These are phyloP conservation scores for Trichoderma guizhouense DNA, from an alignment of 2,329 filamentous ascomycete species.

Conservation along the genomic window DNA sequence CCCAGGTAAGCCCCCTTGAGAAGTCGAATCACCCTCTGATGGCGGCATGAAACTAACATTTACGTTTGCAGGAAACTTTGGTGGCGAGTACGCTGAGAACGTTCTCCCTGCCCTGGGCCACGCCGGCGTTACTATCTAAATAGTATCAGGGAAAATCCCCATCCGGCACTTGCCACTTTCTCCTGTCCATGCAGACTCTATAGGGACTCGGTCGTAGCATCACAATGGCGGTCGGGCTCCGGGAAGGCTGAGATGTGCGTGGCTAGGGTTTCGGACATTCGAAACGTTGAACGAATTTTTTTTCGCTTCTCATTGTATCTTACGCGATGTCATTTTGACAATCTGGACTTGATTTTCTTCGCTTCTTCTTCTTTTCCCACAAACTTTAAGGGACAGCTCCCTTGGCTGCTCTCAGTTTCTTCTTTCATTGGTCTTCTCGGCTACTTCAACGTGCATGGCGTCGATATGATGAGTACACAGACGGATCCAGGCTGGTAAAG, in stretches of 20 bases:
- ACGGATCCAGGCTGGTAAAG: constrained; percentile 18
- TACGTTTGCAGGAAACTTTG: constrained; percentile 46
- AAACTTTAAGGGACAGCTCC: background rate
- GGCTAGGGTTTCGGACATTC: constrained; percentile 16
- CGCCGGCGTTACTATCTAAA: constrained; percentile 28
- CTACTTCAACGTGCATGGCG: constrained; percentile 20
- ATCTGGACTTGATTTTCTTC: constrained; percentile 16
- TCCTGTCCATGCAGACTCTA: constrained; percentile 14
- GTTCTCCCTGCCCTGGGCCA: constrained; percentile 40
- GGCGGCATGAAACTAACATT: background rate
- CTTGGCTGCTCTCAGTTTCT: constrained; percentile 1
- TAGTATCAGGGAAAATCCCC: background rate
- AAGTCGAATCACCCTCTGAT: background rate
- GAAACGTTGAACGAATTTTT: constrained; percentile 20
- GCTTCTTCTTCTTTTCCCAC: constrained; percentile 9
- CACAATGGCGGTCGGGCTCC: constrained; percentile 3
- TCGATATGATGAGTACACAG: constrained; percentile 21
- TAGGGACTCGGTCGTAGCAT: constrained; percentile 14
- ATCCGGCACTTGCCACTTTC: constrained; percentile 15
- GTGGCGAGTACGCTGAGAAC: constrained; percentile 48
- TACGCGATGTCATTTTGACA: constrained; percentile 22
- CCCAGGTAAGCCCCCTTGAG: constrained; percentile 54
- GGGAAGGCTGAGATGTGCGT: constrained; percentile 20
- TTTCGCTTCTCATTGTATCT: constrained; percentile 24
- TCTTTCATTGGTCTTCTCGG: constrained; percentile 11